Evolutionary conservation across 768 basidiomycete genomes (phyloP).

Genomic region (Tulasnella sp.): DNA sequence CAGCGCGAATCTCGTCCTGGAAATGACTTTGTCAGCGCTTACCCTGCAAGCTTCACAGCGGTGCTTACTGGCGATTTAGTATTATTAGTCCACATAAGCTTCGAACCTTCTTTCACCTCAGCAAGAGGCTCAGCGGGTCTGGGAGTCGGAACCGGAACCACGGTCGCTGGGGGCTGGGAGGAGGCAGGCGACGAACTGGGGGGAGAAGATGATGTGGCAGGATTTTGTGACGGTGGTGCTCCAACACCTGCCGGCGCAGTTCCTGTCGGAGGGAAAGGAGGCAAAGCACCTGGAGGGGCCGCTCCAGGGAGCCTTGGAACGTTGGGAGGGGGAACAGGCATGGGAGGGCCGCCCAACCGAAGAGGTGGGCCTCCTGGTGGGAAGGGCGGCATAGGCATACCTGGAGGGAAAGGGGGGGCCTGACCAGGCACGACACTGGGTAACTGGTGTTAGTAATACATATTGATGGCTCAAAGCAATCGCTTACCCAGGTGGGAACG

Average conservation of each 20-base stretch:
- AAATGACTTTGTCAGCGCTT: not conserved
- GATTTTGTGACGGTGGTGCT: constrained; percentile 33
- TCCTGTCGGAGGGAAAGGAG: constrained; percentile 16
- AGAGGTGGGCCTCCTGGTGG: constrained; percentile 36
- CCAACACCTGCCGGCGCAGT: constrained; percentile 15
- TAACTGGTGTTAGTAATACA: constrained; percentile 29
- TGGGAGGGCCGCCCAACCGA: constrained; percentile 37
- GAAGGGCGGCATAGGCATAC: constrained; percentile 35
- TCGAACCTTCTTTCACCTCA: constrained; percentile 70
- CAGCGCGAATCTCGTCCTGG: constrained; percentile 76
- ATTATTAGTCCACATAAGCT: constrained; percentile 67
- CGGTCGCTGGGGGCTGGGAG: constrained; percentile 9
- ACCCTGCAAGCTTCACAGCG: not conserved
- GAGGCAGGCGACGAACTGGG: constrained; percentile 23
- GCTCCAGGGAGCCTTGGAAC: constrained; percentile 28
- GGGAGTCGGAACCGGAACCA: constrained; percentile 47
- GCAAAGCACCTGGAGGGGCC: constrained; percentile 21
- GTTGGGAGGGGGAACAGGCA: constrained; percentile 28
- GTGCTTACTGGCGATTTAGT: constrained; percentile 72
- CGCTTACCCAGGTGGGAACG: not conserved
- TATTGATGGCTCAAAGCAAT: not conserved
- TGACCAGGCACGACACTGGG: constrained; percentile 38
- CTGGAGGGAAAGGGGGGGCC: constrained; percentile 35
- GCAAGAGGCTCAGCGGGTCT: constrained; percentile 62
- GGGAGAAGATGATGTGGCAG: constrained; percentile 32